A percentile compares a stretch with the other conserved stretches of the same genome.
These are phyloP conservation scores for Backusella tarrabulga DNA, from an alignment of 192 early-diverging fungal genomes.

Conservation along the genomic window DNA sequence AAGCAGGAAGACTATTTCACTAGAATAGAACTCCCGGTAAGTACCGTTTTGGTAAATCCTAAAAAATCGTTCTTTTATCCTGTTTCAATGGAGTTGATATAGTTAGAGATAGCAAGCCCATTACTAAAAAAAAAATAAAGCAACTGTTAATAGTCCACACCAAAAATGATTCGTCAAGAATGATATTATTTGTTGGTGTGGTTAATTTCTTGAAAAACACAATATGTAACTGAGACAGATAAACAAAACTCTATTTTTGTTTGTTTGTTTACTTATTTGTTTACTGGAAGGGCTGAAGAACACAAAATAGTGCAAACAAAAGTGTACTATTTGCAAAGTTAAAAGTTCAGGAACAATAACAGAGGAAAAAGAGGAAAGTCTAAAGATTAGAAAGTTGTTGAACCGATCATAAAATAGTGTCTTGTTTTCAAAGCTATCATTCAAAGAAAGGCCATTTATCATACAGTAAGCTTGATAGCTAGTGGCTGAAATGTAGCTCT, in stretches of 20 bases:
- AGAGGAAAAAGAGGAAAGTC: background rate
- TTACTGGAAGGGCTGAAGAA: background rate
- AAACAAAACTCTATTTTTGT: slow-evolving; percentile 5
- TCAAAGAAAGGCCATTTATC: too few species aligned
- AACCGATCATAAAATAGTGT: too few species aligned
- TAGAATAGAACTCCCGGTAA: background rate
- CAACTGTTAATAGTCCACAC: background rate
- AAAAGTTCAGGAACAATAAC: background rate
- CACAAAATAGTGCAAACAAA: background rate
- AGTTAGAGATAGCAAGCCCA: background rate
- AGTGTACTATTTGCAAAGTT: background rate
- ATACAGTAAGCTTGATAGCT: too few species aligned
- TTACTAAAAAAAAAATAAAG: background rate
- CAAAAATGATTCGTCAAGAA: background rate
- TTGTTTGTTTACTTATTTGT: background rate
- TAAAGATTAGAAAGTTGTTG: too few species aligned
- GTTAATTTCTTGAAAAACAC: background rate
- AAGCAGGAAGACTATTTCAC: background rate
- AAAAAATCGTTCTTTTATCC: slow-evolving; percentile 4
- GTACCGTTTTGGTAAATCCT: slow-evolving; percentile 12
- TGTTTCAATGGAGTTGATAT: background rate
- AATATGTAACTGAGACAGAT: slow-evolving; percentile 1
- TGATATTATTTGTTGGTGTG: background rate
- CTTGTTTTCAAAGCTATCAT: too few species aligned
- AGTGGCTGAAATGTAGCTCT: too few species aligned